These are phyloP conservation scores for Leonotis leonurus DNA, from an alignment of 257 asterid genomes.

Conservation along the genomic window DNA sequence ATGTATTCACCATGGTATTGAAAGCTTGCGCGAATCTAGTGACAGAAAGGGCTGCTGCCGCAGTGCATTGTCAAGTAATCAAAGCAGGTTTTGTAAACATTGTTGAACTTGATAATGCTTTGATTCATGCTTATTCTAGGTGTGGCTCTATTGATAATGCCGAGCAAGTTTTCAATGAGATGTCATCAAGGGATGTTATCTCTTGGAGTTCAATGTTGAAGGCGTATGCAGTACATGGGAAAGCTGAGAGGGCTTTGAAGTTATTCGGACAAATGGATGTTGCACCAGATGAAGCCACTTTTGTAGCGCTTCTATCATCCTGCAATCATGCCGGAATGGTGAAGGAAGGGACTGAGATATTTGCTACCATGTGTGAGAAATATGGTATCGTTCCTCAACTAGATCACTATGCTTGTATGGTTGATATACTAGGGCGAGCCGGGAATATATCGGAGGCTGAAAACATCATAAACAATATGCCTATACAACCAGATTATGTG, in stretches of 20 bases:
- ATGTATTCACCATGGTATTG: conserved; percentile 45
- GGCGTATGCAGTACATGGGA: conserved; percentile 79
- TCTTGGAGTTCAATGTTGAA: conserved; percentile 81
- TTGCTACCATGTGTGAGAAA: conserved; percentile 42
- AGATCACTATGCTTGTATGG: conserved; percentile 84
- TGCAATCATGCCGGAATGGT: conserved; percentile 83
- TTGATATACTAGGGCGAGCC: conserved; percentile 52
- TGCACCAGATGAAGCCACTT: conserved; percentile 57
- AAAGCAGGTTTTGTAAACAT: conserved; percentile 36
- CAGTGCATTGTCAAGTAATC: conserved; percentile 55
- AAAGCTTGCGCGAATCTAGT: conserved; percentile 79
- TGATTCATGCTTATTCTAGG: conserved; percentile 74
- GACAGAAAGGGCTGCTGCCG: conserved; percentile 44
- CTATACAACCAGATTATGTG: conserved; percentile 63
- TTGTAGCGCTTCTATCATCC: conserved; percentile 66
- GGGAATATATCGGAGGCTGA: conserved; percentile 59
- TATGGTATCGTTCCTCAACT: conserved; percentile 67
- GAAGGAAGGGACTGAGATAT: conserved; percentile 52
- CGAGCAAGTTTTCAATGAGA: conserved; percentile 44
- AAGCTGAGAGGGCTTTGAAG: conserved; percentile 42
- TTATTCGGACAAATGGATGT: conserved; percentile 51
- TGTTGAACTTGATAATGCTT: conserved; percentile 49
- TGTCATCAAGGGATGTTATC: conserved; percentile 46
- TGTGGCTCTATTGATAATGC: conserved; percentile 60
- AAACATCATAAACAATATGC: conserved; percentile 26